phyloP scores from a whole-genome alignment of 192 early-diverging fungal genomes.

The Cetraspora pellucida region DNA sequence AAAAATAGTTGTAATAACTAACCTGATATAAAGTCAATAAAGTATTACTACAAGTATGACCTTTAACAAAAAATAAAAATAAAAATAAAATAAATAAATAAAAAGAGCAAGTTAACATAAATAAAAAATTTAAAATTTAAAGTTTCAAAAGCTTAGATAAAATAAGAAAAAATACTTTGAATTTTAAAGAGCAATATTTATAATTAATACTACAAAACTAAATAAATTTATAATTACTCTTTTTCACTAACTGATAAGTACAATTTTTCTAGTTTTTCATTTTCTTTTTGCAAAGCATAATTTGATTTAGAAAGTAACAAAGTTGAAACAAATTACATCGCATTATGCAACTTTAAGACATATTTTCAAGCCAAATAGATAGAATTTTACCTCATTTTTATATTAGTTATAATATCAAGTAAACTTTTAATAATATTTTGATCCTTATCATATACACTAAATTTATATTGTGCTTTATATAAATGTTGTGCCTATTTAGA shows the following conservation, averaged over 20 bases:
- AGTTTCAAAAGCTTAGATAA: no score
- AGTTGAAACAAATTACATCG: not conserved
- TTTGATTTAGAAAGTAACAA: not conserved
- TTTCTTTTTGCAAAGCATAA: not conserved
- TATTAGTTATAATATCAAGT: not conserved
- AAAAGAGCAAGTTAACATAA: no score
- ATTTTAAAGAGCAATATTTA: no score
- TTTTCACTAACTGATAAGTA: not conserved
- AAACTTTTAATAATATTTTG: not conserved
- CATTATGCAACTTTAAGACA: not conserved
- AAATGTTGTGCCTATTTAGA: not conserved
- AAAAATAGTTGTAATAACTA: no score
- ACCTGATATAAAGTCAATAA: no score
- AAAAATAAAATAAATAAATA: no score
- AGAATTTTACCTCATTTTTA: not conserved
- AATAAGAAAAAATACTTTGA: no score
- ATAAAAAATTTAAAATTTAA: no score
- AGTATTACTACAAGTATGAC: no score
- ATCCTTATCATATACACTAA: not conserved
- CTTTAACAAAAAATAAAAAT: no score
- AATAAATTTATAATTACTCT: no score
- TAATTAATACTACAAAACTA: no score
- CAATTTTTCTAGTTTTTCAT: not conserved
- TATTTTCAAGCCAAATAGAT: not conserved
- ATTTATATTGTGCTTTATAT: not conserved